Conservation (phyloP, 1,284 basidiomycete genomes). For the Pascua sp. region DNA sequence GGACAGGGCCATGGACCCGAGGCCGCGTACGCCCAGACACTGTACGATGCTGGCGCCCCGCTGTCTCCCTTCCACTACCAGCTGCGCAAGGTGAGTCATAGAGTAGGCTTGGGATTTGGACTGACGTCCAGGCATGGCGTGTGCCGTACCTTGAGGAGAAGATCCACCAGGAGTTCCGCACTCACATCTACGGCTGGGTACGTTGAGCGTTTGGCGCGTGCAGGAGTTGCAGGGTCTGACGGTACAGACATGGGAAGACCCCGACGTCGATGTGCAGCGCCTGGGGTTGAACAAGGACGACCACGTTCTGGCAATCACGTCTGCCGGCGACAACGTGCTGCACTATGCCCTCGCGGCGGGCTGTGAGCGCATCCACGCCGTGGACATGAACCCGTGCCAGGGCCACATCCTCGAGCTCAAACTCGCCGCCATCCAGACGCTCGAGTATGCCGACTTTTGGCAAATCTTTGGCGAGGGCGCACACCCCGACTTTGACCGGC, state of each 20-base stretch:
- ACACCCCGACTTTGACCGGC: constrained; percentile 60
- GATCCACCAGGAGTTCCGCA: constrained; percentile 70
- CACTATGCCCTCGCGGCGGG: constrained; percentile 71
- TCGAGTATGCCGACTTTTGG: constrained; percentile 69
- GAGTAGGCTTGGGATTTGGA: not conserved
- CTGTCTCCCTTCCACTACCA: constrained; percentile 75
- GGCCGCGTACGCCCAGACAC: constrained; percentile 37
- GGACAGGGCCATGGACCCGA: not conserved
- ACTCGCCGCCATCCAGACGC: constrained; percentile 63
- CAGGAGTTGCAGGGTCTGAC: constrained; percentile 19
- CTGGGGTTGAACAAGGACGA: constrained; percentile 62
- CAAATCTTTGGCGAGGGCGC: constrained; percentile 67
- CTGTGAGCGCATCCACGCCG: constrained; percentile 67
- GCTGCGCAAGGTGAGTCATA: constrained; percentile 54
- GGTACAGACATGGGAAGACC: constrained; percentile 71
- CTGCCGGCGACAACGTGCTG: constrained; percentile 75
- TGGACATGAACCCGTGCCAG: constrained; percentile 61
- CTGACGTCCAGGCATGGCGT: constrained; percentile 57
- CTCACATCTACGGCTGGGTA: constrained; percentile 63
- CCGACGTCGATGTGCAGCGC: constrained; percentile 69
- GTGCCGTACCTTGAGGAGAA: constrained; percentile 73
- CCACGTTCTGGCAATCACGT: constrained; percentile 71
- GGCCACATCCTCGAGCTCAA: constrained; percentile 77
- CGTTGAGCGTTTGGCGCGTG: constrained; percentile 1
- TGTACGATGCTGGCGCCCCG: constrained; percentile 58